Conservation (phyloP, 2,329 filamentous ascomycete species). For the Curvularia sp. region DNA sequence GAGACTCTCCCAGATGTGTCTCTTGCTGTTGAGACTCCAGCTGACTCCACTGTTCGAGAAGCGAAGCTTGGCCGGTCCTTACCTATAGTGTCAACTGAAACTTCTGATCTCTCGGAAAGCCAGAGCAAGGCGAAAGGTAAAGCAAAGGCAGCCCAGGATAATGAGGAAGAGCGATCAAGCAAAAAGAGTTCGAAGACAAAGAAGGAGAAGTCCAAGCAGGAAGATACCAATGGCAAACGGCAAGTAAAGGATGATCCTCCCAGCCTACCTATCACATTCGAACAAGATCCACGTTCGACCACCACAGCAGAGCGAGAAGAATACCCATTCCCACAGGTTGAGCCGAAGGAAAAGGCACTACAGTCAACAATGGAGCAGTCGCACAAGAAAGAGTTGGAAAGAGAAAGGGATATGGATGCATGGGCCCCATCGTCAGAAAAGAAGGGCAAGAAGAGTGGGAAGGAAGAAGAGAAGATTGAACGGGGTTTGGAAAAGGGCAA, state of each 20-base stretch:
- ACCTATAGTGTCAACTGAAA: conserved; percentile 10
- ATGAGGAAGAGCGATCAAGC: conserved; percentile 25
- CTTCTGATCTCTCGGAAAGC: background rate
- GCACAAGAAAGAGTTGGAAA: conserved; percentile 23
- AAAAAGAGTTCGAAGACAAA: conserved; percentile 51
- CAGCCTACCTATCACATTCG: conserved; percentile 25
- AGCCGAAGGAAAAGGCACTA: conserved; percentile 10
- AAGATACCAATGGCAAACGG: conserved; percentile 11
- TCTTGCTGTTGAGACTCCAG: conserved; percentile 45
- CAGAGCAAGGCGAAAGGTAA: background rate
- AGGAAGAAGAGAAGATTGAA: conserved; percentile 37
- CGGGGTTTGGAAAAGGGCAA: conserved; percentile 10
- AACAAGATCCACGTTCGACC: conserved; percentile 24
- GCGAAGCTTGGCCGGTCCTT: conserved; percentile 20
- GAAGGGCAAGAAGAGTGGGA: conserved; percentile 52
- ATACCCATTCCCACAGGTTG: conserved; percentile 40
- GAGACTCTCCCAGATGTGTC: conserved; percentile 40
- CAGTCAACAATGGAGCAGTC: conserved; percentile 5
- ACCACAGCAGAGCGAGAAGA: conserved; percentile 25
- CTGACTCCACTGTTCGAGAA: conserved; percentile 31
- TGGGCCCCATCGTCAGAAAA: conserved; percentile 51
- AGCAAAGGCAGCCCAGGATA: conserved; percentile 8
- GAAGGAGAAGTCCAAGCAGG: conserved; percentile 27
- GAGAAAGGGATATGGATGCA: conserved; percentile 33
- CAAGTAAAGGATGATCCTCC: conserved; percentile 7